Percentiles rank a stretch among this genome's conserved stretches.
phyloP scores from a whole-genome alignment of 176 grass and related monocot species.

The Bolboschoenus planiculmis region DNA sequence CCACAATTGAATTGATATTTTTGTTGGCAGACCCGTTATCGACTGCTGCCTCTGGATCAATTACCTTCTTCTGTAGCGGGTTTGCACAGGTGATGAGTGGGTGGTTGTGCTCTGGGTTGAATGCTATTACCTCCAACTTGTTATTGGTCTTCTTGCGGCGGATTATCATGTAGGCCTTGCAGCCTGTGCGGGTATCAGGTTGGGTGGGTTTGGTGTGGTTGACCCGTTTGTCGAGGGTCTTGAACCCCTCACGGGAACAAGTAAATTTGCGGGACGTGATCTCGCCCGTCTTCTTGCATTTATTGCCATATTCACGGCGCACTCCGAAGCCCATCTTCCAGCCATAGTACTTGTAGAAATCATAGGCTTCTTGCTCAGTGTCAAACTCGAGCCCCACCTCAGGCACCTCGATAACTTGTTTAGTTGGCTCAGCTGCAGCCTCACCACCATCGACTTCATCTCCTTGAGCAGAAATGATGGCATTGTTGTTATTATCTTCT shows the following conservation, averaged over 20 bases:
- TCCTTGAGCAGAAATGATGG: neutral
- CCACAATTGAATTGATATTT: neutral
- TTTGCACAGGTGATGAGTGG: conserved; percentile 32
- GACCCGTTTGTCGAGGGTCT: conserved; percentile 26
- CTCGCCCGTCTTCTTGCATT: conserved; percentile 42
- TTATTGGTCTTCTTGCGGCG: conserved; percentile 31
- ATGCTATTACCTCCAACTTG: conserved; percentile 31
- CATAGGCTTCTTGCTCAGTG: conserved; percentile 45
- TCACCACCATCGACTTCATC: conserved; percentile 3
- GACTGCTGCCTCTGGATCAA: conserved; percentile 2
- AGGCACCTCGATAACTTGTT: conserved; percentile 30
- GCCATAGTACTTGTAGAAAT: conserved; percentile 51
- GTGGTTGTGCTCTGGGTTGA: conserved; percentile 53
- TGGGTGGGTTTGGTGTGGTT: conserved; percentile 20
- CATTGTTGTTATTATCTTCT: conserved; percentile 5
- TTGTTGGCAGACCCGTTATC: conserved; percentile 11
- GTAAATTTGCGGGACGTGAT: conserved; percentile 54
- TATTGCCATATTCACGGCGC: conserved; percentile 43
- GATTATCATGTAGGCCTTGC: conserved; percentile 48
- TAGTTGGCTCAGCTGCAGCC: neutral
- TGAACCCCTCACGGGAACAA: conserved; percentile 43
- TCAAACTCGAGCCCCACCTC: conserved; percentile 45
- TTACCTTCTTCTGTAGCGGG: conserved; percentile 22
- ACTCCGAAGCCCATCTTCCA: conserved; percentile 52
- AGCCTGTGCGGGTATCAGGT: conserved; percentile 45